Conservation (phyloP, 75 land plant genomes). For the Cupressus sempervirens region DNA sequence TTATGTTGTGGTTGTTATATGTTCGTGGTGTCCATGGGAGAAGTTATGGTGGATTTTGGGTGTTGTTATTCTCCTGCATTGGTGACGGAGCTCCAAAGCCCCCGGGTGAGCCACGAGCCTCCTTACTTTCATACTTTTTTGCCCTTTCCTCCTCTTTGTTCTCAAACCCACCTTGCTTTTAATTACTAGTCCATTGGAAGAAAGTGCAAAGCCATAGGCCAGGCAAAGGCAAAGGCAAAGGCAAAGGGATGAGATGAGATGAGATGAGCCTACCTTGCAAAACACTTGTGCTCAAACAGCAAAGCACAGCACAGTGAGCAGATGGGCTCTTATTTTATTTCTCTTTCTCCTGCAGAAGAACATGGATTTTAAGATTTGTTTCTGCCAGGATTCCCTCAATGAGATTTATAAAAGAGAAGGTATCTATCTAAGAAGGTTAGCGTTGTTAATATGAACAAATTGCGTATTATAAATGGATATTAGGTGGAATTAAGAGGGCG, state of each 20-base stretch:
- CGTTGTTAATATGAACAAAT: neutral
- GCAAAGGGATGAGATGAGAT: no score
- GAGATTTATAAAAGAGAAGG: neutral
- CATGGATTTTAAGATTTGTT: neutral
- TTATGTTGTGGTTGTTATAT: neutral
- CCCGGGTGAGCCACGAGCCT: neutral
- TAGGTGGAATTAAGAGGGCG: neutral
- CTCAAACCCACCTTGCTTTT: neutral
- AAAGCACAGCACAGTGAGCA: neutral
- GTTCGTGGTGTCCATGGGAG: neutral
- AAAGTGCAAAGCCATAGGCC: neutral
- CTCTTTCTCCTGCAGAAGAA: neutral
- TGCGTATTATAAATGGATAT: neutral
- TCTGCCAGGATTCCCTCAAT: neutral
- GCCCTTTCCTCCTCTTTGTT: neutral
- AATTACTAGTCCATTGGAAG: neutral
- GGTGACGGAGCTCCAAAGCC: conserved; percentile 2
- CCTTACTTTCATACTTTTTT: neutral
- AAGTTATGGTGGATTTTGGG: neutral
- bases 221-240: neutral
- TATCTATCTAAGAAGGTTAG: neutral
- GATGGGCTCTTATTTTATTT: neutral
- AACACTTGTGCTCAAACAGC: neutral
- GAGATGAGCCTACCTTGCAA: neutral
- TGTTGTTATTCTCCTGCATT: neutral